Percentiles rank a stretch among this genome's conserved stretches.
Conservation (phyloP, 2,329 filamentous ascomycete genomes). For the Paraconiothyrium brasiliense region DNA sequence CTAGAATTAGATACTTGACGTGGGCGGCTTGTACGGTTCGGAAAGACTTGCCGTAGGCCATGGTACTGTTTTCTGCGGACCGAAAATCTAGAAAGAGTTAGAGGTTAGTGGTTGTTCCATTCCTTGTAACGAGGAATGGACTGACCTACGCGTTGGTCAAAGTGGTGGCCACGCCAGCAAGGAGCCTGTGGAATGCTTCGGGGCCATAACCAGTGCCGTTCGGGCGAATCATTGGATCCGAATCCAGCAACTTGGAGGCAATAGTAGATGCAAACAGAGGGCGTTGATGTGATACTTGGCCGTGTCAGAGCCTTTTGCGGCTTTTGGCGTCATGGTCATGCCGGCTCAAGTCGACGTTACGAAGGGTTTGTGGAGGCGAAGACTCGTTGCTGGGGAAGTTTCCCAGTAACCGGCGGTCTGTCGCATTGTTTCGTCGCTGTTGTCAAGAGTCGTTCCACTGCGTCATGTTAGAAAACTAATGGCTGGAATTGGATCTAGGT, state of each 20-base stretch:
- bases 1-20: neutral
- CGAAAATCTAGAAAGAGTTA: neutral
- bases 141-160: constrained; percentile 2
- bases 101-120: neutral
- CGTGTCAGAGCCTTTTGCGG: too few species aligned
- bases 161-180: neutral
- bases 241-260: neutral
- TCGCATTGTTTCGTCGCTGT: too few species aligned
- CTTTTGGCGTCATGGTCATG: too few species aligned
- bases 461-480: too few species aligned
- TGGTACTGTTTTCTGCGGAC: neutral
- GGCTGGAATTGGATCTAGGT: too few species aligned
- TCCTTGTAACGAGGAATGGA: neutral
- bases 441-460: too few species aligned
- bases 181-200: neutral
- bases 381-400: too few species aligned
- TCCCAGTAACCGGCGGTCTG: too few species aligned
- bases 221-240: neutral
- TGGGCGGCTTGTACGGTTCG: neutral
- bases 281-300: too few species aligned
- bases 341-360: too few species aligned
- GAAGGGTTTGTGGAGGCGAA: too few species aligned
- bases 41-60: neutral
- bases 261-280: neutral
- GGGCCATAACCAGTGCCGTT: neutral